Evolutionary conservation across 2,329 filamentous ascomycete genomes (phyloP), one percentile per base, ranked within the genome.

Genomic region (Botrytis hyacinthi): DNA sequence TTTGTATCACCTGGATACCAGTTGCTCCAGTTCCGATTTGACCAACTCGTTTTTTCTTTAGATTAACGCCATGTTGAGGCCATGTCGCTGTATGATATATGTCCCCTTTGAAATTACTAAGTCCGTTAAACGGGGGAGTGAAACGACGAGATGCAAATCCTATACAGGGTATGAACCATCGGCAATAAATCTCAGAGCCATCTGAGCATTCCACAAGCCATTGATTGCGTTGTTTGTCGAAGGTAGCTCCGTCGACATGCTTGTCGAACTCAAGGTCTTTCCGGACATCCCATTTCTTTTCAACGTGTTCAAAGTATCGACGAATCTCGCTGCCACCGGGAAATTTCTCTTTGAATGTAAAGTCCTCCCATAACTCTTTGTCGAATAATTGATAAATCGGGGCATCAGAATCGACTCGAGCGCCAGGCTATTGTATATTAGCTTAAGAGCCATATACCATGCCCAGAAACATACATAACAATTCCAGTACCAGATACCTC

Each of bases 221-320:
- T 62, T 76, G 80, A 0, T 79, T 79, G 22, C 78, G 75, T 0
- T 77, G 73, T 1, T 78, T 78, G 74, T 85, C 78, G 73, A 84
- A 87, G 3, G 80, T 74, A 1, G 84, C 84, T 4, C 77, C 80
- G 3, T 80, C 76, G 9, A 87, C 84, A 16, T 81, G 80, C 18
- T 80, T 83, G 44, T 84, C 80, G 75, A 86, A 76, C 20, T 71
- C 48, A 22, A 73, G 54, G 12, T 78, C 75, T 32, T 89, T 90
- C 78, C 85, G 87, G 32, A 91, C 81, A 20, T 84, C 81, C 10
- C 89, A 77, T 7, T 86, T 83, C 73, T 86, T 86, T 71, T 89
- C 88, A 29, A 89, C 85, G 68, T 89, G 86, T 26, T 88, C 84
- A 77, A 91, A 91, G 79, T 91, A 91, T 6, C 79, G 78, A 20